Evolutionary conservation across 331 rosid species (phyloP).

Genomic region (Phaseolus coccineus): DNA sequence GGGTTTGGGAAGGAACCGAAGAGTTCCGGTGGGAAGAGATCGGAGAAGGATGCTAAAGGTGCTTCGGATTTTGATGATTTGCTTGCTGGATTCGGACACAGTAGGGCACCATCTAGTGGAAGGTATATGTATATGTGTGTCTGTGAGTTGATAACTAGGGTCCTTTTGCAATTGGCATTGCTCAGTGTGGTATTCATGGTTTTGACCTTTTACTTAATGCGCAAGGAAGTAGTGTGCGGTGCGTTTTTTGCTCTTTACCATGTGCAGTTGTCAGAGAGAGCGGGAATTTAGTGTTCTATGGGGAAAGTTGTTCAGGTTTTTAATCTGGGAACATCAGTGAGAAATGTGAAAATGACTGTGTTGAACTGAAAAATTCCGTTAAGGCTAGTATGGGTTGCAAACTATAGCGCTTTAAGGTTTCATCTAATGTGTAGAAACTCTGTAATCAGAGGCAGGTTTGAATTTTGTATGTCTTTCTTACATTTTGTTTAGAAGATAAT

Average conservation of each 20-base stretch:
- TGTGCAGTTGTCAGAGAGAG: not conserved
- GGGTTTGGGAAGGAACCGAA: slow-evolving; percentile 78
- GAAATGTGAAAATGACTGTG: not conserved
- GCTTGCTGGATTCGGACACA: slow-evolving; percentile 73
- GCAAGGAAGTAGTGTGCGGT: slow-evolving; percentile 32
- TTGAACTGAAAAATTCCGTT: not conserved
- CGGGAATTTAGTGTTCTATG: not conserved
- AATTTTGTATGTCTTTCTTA: not conserved
- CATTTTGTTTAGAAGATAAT: not conserved
- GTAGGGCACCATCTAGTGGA: slow-evolving; percentile 49
- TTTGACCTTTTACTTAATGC: slow-evolving; percentile 20
- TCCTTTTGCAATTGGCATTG: slow-evolving; percentile 44
- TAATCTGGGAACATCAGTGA: not conserved
- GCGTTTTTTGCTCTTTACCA: slow-evolving; percentile 22
- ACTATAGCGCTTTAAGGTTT: not conserved
- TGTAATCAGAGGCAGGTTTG: not conserved
- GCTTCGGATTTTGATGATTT: slow-evolving; percentile 69
- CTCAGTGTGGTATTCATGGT: slow-evolving; percentile 28
- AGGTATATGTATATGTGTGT: slow-evolving; percentile 55
- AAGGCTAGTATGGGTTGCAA: not conserved
- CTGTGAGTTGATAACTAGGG: slow-evolving; percentile 2
- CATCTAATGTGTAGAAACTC: slow-evolving; percentile 4
- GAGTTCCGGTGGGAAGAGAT: slow-evolving; percentile 51
- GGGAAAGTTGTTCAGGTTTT: not conserved
- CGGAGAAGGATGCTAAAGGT: slow-evolving; percentile 59